Base-by-base conservation (phyloP, 2,329 filamentous ascomycete species). In the Amauroascus verrucosus region DNA sequence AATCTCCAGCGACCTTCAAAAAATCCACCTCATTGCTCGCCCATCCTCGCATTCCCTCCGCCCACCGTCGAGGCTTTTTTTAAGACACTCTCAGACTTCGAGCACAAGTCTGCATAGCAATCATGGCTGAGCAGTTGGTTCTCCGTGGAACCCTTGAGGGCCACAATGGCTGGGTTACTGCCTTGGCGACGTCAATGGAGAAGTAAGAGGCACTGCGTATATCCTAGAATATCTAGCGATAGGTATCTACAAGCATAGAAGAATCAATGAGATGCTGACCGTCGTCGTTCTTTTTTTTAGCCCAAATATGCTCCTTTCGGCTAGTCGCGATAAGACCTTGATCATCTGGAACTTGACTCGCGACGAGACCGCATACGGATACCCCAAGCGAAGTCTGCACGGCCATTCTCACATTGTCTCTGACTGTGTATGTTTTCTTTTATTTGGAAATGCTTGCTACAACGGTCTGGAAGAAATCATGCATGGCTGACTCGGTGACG, bases 281-380 rank as follows among this genome's bases (percentile, higher is more conserved):
- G n/a, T 32, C 32, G n/a, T 38, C 18, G 35, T n/a, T 38, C 9
- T 26, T 61, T 57, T 53, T 57, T 62, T 60, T 70, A 84, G 88
- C 86, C 93, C 93, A 72, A 97, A 98, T 83, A 97, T 98, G 91
- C 90, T 98, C 74, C 84, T 98, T 70, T 98, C 93, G 65, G 91
- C 81, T 71, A 88, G 83, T 73, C 89, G 93, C 79, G 93, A 98
- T 83, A 96, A 97, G 86, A 88, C 87, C 66, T 81, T 98, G 75
- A 98, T 98, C 80, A 95, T 98, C 84, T 98, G 93, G 93, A 95
- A 96, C 83, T 83, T 98, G 71, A 97, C 93, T 76, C 91, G 93
- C 77, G 90, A 97, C 77, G 93, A 97, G 80, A 84, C 84, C 74
- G 85, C 88, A 73, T 98, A 97, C 82, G 93, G 93, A 69, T 95